Base-by-base conservation (phyloP, 1,139 yeast genomes). In the Taphrina betulina region DNA sequence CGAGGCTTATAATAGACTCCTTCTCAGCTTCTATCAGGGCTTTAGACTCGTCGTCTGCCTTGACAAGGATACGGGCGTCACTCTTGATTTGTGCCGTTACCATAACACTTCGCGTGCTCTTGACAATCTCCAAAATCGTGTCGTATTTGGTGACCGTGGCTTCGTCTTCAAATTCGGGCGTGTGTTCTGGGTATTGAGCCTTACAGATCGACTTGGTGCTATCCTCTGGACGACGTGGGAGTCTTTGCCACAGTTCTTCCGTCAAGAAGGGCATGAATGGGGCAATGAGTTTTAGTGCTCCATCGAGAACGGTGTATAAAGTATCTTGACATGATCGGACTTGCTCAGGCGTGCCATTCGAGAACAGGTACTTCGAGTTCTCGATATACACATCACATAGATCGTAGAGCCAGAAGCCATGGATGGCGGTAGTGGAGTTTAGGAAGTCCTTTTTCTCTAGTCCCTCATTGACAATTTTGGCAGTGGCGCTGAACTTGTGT, bases 211-310 rank as follows among this genome's bases (percentile, higher is more conserved):
- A 79, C 51, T 73, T 75, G 22, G 86, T 75, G 16, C 71, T 71
- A 67, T 87, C 96, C 55, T 82, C 75, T 19, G 81, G 80, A 69
- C 96, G 82, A 68, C 87, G 84, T 64, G 98, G 97, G 67, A 92
- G 76, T 74, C 97, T 87, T 75, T 92, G 98, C 97, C 96, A 92
- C 85, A 92, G 80, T 76, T 92, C 98, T 74, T 92, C 98, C 52
- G 97, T 83, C 63, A 92, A 77, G 70, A 81, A 92, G 51, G 98
- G 98, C 98, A 92, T 92, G 77, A 88, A 92, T 71, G 98, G 98
- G 69, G 92, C 97, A 66, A 90, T 92, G 75, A 92, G 72, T 71
- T 80, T 84, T 75, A 92, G 79, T 16, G 96, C 96, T 63, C 87
- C 85, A 68, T 92, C 97, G 64, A 92, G 78, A 74, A 95, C 80